Percentiles rank a stretch among this genome's conserved stretches.
Evolutionary conservation across 345 rosid species (phyloP).

Genomic region (Salix viminalis): DNA sequence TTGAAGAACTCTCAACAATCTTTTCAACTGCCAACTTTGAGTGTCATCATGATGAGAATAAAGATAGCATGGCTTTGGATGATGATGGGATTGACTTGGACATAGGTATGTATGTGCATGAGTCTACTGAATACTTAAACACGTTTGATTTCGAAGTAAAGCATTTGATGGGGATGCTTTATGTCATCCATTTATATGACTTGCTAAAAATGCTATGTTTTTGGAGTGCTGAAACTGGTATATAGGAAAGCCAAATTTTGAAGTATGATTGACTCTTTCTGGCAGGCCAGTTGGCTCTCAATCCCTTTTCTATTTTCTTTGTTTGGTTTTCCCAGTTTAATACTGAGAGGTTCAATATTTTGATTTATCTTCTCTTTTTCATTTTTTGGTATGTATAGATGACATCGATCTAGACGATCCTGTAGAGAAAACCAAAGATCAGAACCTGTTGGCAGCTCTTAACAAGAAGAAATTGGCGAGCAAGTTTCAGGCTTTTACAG

Average conservation of each 20-base stretch:
- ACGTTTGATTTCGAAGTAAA: background rate
- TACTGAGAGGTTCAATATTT: background rate
- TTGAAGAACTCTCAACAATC: conserved; percentile 51
- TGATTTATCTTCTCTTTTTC: background rate
- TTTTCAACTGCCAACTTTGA: conserved; percentile 63
- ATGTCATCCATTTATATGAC: background rate
- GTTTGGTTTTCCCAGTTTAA: background rate
- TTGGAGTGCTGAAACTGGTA: background rate
- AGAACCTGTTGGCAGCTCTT: conserved; percentile 53
- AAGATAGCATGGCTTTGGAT: conserved; percentile 24
- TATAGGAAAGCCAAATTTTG: no score
- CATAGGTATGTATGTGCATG: conserved; percentile 44
- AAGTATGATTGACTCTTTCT: background rate
- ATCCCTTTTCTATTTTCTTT: background rate
- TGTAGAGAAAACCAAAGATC: conserved; percentile 60
- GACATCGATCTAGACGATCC: conserved; percentile 67
- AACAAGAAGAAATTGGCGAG: conserved; percentile 71
- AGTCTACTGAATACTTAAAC: background rate
- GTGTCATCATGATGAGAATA: conserved; percentile 27
- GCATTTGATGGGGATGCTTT: background rate
- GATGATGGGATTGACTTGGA: conserved; percentile 48
- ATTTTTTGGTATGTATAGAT: conserved; percentile 39
- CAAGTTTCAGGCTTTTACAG: conserved; percentile 62
- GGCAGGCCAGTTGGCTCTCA: background rate
- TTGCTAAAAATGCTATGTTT: background rate